Evolutionary conservation across 108 stramenopile species (phyloP).

Genomic region (Nitzschia sp.): DNA sequence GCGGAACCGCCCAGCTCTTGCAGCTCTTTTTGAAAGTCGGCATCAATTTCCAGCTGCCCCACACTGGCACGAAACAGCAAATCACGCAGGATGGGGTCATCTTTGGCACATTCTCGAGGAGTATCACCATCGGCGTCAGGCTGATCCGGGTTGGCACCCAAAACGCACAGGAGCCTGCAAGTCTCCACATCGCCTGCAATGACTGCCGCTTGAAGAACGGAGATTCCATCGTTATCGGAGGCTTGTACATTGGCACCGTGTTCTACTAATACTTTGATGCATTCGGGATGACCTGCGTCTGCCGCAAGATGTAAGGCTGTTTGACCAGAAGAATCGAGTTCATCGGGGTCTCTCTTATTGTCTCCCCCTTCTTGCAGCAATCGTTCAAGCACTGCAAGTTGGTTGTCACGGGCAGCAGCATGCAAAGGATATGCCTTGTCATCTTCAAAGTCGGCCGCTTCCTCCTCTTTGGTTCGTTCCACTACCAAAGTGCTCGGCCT

Average conservation of each 20-base stretch:
- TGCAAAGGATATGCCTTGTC: conserved; percentile 30
- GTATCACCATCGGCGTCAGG: conserved; percentile 81
- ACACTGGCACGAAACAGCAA: conserved; percentile 14
- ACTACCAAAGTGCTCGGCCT: conserved; percentile 30
- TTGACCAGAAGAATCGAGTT: conserved; percentile 63
- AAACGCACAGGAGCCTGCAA: conserved; percentile 52
- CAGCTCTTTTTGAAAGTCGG: not conserved
- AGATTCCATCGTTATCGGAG: conserved; percentile 72
- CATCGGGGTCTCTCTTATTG: conserved; percentile 44
- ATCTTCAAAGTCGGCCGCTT: conserved; percentile 3
- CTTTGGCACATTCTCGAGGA: conserved; percentile 58
- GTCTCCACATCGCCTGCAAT: conserved; percentile 70
- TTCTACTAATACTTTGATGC: conserved; percentile 52
- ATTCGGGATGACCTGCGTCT: conserved; percentile 65
- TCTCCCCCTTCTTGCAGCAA: conserved; percentile 34
- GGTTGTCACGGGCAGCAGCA: conserved; percentile 47
- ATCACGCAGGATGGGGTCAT: conserved; percentile 39
- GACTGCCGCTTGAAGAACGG: conserved; percentile 75
- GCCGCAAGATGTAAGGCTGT: conserved; percentile 81
- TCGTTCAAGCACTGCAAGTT: conserved; percentile 30
- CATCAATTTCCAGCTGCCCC: conserved; percentile 10
- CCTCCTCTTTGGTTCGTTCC: conserved; percentile 28
- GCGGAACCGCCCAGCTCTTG: not conserved
- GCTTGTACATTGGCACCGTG: conserved; percentile 70
- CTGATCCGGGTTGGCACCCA: conserved; percentile 79